phyloP scores from a whole-genome alignment of 2,329 filamentous ascomycete genomes.

The Fonsecaea erecta region DNA sequence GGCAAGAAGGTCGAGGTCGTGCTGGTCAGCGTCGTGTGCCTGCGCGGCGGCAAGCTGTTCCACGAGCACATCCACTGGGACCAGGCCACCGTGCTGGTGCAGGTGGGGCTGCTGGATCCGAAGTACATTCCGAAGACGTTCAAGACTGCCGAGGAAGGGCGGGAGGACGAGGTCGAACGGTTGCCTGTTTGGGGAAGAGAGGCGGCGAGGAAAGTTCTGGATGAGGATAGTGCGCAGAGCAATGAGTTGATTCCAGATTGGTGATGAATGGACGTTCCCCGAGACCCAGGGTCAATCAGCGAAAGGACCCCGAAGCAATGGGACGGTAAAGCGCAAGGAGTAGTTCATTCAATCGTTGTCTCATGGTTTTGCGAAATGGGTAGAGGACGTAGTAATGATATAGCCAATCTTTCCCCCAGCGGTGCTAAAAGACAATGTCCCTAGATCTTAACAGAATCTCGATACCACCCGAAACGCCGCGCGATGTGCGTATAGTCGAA shows the following conservation, averaged over 20 bases:
- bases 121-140: slow-evolving; percentile 57
- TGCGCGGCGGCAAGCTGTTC: slow-evolving; percentile 59
- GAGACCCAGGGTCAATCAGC: not conserved
- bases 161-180: slow-evolving; percentile 43
- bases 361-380: not conserved
- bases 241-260: slow-evolving; percentile 40
- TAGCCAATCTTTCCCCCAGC: not conserved
- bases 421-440: not conserved
- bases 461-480: not conserved
- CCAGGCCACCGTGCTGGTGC: slow-evolving; percentile 64
- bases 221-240: slow-evolving; percentile 46
- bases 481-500: not conserved
- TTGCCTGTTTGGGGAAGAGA: slow-evolving; percentile 49
- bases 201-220: slow-evolving; percentile 46
- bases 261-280: slow-evolving; percentile 26
- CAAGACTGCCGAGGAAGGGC: slow-evolving; percentile 40
- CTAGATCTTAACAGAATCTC: not conserved
- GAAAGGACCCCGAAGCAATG: not conserved
- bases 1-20: slow-evolving; percentile 62
- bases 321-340: not conserved
- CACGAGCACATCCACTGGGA: slow-evolving; percentile 67
- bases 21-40: slow-evolving; percentile 61
- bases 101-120: slow-evolving; percentile 63
- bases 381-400: not conserved
- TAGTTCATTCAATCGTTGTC: not conserved